Evolutionary conservation across 352 stramenopile species (phyloP), one percentile per base, ranked within the genome.

Genomic region (Blastocystis sp.): DNA sequence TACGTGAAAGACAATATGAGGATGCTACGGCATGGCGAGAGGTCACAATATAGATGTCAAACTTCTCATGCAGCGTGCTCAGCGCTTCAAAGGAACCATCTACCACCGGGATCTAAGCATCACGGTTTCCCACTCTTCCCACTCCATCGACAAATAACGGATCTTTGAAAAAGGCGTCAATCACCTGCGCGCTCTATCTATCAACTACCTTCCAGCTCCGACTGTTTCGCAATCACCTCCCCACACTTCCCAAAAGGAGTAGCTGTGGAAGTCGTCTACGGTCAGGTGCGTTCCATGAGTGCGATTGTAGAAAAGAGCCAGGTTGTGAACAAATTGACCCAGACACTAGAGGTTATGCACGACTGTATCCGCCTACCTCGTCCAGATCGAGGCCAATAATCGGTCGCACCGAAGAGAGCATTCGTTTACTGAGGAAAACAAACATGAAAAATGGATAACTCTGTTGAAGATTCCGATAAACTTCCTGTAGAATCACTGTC

Each of bases 191-290:
- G 4, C 40, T 36, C 69, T 81, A 64, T 0, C 9, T 8, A 14
- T 81, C 32, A 81, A 40, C 29, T 54, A 0, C 3, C 4, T n/a
- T 63, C 32, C 4, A 18, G 42, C 36, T 59, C 42, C 3, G 24
- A 81, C 69, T 36, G 54, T 44, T 42, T 81, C 69, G 9, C 21
- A 24, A n/a, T 40, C 63, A 32, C 69, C 69, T 81, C 69, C 69
- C 69, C 69, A 81, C 16, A 81, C 69, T 81, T 81, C 48, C 69
- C 69, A 81, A 81, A 81, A 81, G 2, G 69, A 81, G 44, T 81
- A 81, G 69, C 69, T 81, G 21, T 61, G 49, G n/a, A 81, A 81
- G 46, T 81, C 69, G 46, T 81, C 69, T 4, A 81, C 69, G 24
- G 69, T 81, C 11, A 48, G 36, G 53, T 81, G 42, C 36, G 69